phyloP scores from a whole-genome alignment of 2,329 filamentous ascomycete species.

The Drechslerella dactyloides region DNA sequence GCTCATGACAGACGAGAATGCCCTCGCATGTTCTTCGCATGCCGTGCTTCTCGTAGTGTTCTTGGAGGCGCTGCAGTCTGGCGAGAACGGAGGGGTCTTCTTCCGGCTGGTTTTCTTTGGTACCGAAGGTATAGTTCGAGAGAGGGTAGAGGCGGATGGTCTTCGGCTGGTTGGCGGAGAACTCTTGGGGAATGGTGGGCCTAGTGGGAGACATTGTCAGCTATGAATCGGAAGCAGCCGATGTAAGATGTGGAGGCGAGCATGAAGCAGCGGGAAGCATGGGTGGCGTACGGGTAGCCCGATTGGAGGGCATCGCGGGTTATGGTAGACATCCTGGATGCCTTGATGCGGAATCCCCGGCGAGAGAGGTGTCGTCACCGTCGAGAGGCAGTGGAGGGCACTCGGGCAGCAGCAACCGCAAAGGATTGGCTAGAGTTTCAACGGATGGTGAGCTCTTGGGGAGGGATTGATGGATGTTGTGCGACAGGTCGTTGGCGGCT shows the following conservation, averaged over 20 bases:
- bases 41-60: constrained; percentile 88
- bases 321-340: constrained; percentile 20
- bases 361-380: constrained; percentile 7
- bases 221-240: constrained; percentile 10
- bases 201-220: constrained; percentile 54
- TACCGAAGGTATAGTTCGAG: constrained; percentile 98
- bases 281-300: constrained; percentile 31
- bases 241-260: background rate
- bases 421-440: background rate
- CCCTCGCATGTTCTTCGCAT: constrained; percentile 98
- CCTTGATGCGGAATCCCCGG: background rate
- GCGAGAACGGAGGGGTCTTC: constrained; percentile 96
- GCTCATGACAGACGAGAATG: constrained; percentile 96
- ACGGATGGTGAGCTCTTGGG: constrained; percentile 6
- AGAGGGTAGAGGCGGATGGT: constrained; percentile 92
- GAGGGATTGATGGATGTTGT: background rate
- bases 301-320: constrained; percentile 18
- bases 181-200: constrained; percentile 78
- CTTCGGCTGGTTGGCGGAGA: constrained; percentile 85
- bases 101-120: constrained; percentile 97
- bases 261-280: background rate
- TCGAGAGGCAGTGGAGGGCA: background rate
- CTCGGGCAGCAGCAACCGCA: too few species aligned
- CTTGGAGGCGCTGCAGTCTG: constrained; percentile 89
- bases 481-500: background rate